phyloP scores from a whole-genome alignment of 371 early-diverging fungal genomes.

The Rhizopus delemar region DNA sequence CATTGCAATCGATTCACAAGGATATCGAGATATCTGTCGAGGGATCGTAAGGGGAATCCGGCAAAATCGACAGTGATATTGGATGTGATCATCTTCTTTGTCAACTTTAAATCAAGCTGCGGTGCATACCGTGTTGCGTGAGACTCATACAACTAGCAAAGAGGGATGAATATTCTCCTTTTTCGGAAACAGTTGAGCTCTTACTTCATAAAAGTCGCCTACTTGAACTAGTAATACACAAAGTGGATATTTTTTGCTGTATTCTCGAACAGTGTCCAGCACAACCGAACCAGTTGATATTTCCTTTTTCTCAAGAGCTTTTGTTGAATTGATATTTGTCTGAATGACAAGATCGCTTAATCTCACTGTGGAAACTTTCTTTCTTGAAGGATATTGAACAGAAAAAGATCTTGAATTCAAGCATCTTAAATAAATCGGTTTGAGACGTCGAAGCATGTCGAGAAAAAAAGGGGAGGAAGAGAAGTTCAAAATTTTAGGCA shows the following conservation, averaged over 20 bases:
- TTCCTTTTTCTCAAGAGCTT: constrained; percentile 18
- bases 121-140: constrained; percentile 73
- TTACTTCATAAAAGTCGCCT: constrained; percentile 92
- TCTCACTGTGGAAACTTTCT: constrained; percentile 14
- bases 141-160: constrained; percentile 67
- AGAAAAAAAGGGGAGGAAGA: not conserved
- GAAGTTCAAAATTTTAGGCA: not conserved
- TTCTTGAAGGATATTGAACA: not conserved
- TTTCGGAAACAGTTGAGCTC: not conserved
- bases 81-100: constrained; percentile 48
- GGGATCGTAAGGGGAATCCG: constrained; percentile 72
- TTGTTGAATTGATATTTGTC: not conserved
- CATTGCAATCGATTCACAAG: constrained; percentile 69
- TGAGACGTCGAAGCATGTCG: constrained; percentile 5
- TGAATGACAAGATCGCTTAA: constrained; percentile 18
- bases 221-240: constrained; percentile 88
- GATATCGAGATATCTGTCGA: constrained; percentile 77
- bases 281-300: constrained; percentile 47
- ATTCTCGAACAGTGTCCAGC: constrained; percentile 60
- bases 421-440: not conserved
- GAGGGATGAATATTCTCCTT: not conserved
- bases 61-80: constrained; percentile 64
- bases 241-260: constrained; percentile 67
- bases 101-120: constrained; percentile 70
- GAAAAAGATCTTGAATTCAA: not conserved